Conservation (phyloP, 495 filamentous ascomycete species). For the Friedmanniomyces simplex region DNA sequence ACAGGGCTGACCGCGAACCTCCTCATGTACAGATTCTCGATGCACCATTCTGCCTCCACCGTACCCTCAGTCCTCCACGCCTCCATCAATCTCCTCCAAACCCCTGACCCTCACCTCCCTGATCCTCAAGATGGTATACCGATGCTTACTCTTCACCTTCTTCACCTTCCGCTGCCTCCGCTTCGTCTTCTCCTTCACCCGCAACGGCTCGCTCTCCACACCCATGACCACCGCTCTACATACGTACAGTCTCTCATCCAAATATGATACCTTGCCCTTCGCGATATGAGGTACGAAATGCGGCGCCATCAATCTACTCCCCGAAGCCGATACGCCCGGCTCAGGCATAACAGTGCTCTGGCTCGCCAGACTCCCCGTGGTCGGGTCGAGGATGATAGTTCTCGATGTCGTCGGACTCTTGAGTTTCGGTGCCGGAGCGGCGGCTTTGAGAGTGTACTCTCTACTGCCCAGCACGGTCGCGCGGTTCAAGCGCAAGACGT, state of each 20-base stretch:
- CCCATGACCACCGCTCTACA: slow-evolving; percentile 80
- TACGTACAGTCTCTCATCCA: slow-evolving; percentile 73
- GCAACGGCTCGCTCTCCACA: slow-evolving; percentile 76
- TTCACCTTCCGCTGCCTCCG: slow-evolving; percentile 64
- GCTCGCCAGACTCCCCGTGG: neutral
- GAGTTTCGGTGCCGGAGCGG: slow-evolving; percentile 17
- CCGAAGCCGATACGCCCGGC: neutral
- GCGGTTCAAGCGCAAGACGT: slow-evolving; percentile 75
- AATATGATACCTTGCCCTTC: slow-evolving; percentile 33
- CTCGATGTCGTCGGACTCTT: slow-evolving; percentile 8
- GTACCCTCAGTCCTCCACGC: neutral
- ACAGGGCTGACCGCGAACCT: too few species aligned
- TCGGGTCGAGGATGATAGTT: slow-evolving; percentile 2
- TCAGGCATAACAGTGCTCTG: slow-evolving; percentile 1
- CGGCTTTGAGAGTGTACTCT: slow-evolving; percentile 75
- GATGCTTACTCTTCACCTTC: slow-evolving; percentile 71
- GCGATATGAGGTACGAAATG: slow-evolving; percentile 21
- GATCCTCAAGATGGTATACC: slow-evolving; percentile 74
- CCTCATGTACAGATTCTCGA: too few species aligned
- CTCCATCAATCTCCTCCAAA: slow-evolving; percentile 44
- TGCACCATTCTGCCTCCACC: too few species aligned
- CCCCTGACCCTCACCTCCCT: slow-evolving; percentile 64
- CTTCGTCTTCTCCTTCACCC: slow-evolving; percentile 89
- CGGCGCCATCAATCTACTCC: slow-evolving; percentile 1
- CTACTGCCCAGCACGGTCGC: slow-evolving; percentile 69